Evolutionary conservation across 2,329 filamentous ascomycete species (phyloP), one percentile per base, ranked within the genome.

Genomic region (Sporothrix luriei): DNA sequence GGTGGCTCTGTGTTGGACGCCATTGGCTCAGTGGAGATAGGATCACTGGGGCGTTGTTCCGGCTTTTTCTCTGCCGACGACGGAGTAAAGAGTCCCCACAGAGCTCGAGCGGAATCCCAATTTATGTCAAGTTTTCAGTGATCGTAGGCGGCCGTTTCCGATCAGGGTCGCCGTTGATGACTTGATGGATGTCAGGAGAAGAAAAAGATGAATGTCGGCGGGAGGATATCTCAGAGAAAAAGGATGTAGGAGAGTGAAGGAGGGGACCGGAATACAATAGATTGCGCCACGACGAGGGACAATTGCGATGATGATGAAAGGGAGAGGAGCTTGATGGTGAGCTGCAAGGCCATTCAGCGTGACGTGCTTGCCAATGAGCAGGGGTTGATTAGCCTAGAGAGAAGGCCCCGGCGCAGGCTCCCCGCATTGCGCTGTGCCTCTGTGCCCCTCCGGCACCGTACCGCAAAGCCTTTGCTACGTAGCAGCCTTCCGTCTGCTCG

Each of bases 1-100:
- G 90, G 89, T 70, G 90, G 85, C 68, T 88, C 88, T 48, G 89
- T 90, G 68, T 88, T 84, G 71, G 89, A 91, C 43, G 90, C 85
- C 90, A 93, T 93, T 68, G 26, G 59, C 16, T 29, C 10, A 55
- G 1, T 55, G 24, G 33, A 11, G 14, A 6, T 26, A 57, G 46
- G 3, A 24, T 29, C n/a, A n/a, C 26, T 14, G 19, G 26, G 21
- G 5, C 33, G 3, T 64, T 7, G 43, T 29, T 9, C 10, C 14
- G 7, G 6, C 24, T 7, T 21, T 19, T 21, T 49, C 26, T 33
- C n/a, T 16, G 24, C 55, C 21, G 33, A 13, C 57, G 38, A 46
- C 55, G 11, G 21, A 43, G 10, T n/a, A 64, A 49, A n/a, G 40
- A n/a, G 61, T 21, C 61, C 24, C 59, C 61, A 64, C 61, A 64